Evolutionary conservation across 768 basidiomycete species (phyloP), one percentile per base, ranked within the genome.

Genomic region (Inosperma sp.): DNA sequence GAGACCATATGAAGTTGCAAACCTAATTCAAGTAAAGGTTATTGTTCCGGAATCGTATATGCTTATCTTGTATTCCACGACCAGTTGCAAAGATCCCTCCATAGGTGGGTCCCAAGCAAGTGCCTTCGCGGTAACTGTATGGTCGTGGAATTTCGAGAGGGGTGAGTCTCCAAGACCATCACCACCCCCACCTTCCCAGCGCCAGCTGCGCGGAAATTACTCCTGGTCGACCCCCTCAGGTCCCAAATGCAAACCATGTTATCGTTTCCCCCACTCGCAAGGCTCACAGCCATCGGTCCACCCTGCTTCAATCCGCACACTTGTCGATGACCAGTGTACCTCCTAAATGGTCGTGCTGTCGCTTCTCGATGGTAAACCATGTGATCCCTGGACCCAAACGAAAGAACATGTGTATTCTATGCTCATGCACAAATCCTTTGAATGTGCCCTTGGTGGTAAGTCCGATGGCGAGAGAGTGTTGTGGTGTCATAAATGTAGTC

Each of bases 191-290:
- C 57, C 59, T 6, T 59, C 61, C 48, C 59, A 1, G 60, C 51
- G 17, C 62, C 66, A 42, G 62, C 62, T 9, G 56, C 49, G 2
- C 61, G 58, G 9, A 63, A 65, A 21, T 67, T 67, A 21, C 70
- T 68, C 41, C 81, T 67, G 58, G 74, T 73, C n/a, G n/a, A 72
- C 5, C 86, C 88, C 49, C 88, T 77, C 48, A 92, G 70, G 63
- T 97, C 93, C 91, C 94, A 99, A 47, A 99, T 93, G 60, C 91
- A 93, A 14, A 99, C 89, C 71, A 96, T 97, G 71, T 99, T 99
- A 69, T 99, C 95, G 65, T 99, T 99, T 0, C 95, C 2, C n/a
- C 95, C 95, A 57, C 88, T 92, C 3, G 95, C 95, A 4, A 99
- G 78, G 23, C 76, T 76, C 7, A 83, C 83, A 0, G 65, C 61